Evolutionary conservation across 352 stramenopile species (phyloP), one percentile per base, ranked within the genome.

Genomic region (Phytophthora capsici): DNA sequence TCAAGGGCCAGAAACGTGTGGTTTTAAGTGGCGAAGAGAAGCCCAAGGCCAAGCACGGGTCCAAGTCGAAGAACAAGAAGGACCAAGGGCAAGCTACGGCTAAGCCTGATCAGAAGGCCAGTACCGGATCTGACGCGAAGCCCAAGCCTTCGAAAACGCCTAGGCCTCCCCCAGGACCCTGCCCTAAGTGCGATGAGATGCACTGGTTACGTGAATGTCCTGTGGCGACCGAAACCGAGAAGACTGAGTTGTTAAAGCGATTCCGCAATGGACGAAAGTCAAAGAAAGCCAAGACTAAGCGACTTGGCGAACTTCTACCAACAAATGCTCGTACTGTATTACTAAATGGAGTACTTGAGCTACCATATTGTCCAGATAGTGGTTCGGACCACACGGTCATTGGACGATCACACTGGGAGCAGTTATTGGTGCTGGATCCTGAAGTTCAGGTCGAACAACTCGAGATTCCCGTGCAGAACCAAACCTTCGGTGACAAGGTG

Each of bases 341-440:
- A 6, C 7, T 49, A n/a, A 57, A 65, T 36, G 36, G 57, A 8
- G 12, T 57, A 12, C 19, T 65, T 23, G 12, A 54, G 10, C 26
- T 65, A 17, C 40, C 59, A 1, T 61, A 56, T 14, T 67, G 59
- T 22, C 48, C 49, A 5, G 59, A 67, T 36, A 67, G 52, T 50
- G 52, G n/a, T n/a, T n/a, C n/a, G n/a, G n/a, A n/a, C n/a, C n/a
- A n/a, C n/a, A 59, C 52, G 2, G 38, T 50, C 6, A 61, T 67
- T 13, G n/a, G 30, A 8, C 34, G 41, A 8, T 69, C 46, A 7
- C 51, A 68, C 16, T 63, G 50, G 32, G 23, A 62, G 0, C 14
- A 45, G n/a, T 19, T 62, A 9, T 7, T 30, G 4, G 20, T 1
- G 0, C 2, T 23, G 17, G 61, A 63, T 20, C 38, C 45, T 1